These are phyloP conservation scores for Lactifluus volemus DNA, from an alignment of 768 basidiomycete genomes.

Conservation along the genomic window DNA sequence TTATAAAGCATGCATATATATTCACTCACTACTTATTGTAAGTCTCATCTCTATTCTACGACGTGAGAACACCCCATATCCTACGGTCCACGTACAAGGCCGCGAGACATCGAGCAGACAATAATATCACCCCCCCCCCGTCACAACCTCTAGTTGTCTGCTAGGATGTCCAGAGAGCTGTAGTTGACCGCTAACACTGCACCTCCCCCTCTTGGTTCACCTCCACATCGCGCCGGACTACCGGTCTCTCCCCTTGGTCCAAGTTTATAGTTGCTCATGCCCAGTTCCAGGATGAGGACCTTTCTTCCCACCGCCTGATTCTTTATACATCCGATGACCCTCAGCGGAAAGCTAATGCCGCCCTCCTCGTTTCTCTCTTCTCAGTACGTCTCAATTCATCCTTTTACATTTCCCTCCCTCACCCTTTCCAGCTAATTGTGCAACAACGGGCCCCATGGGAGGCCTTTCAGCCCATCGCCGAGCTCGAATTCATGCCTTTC, in stretches of 20 bases:
- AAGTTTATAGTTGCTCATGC: constrained; percentile 6
- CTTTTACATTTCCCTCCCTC: not conserved
- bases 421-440: constrained; percentile 70
- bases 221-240: not conserved
- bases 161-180: not conserved
- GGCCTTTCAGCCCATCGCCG: constrained; percentile 89
- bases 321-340: constrained; percentile 86
- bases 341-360: constrained; percentile 85
- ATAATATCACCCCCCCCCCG: not conserved
- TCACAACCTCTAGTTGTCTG: not conserved
- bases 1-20: constrained; percentile 85
- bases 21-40: constrained; percentile 64
- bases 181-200: not conserved
- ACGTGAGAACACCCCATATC: not conserved
- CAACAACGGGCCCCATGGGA: constrained; percentile 86
- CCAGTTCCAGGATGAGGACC: constrained; percentile 56
- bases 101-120: not conserved
- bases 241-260: not conserved
- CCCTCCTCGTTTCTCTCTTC: constrained; percentile 88
- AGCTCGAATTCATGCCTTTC: constrained; percentile 90
- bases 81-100: not conserved
- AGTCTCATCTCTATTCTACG: not conserved
- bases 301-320: constrained; percentile 65
- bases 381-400: constrained; percentile 47
- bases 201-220: not conserved